Conservation (phyloP, 352 stramenopile genomes). For the Elongisporangium anandrum region DNA sequence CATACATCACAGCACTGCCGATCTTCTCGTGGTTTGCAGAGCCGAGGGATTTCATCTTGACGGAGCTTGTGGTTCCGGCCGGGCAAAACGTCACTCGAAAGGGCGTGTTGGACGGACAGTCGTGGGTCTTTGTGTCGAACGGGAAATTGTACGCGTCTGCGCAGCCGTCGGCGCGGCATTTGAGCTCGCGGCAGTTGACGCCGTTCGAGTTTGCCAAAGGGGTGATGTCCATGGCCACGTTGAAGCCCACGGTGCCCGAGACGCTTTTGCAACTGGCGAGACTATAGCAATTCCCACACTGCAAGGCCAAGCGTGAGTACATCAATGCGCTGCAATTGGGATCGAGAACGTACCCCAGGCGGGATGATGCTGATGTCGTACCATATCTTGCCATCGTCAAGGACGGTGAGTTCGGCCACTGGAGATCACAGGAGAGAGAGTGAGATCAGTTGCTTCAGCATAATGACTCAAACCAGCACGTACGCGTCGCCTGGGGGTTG, state of each 20-base stretch:
- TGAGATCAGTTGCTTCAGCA: conserved; percentile 1
- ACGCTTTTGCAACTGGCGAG: conserved; percentile 31
- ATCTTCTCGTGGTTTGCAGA: conserved; percentile 5
- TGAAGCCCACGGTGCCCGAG: conserved; percentile 43
- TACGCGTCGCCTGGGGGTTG: conserved; percentile 32
- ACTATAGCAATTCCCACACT: conserved; percentile 21
- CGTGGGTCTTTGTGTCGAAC: conserved; percentile 66
- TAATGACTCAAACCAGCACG: conserved; percentile 2
- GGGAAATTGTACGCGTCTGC: conserved; percentile 60
- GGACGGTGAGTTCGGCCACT: conserved; percentile 21
- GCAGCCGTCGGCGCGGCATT: conserved; percentile 32
- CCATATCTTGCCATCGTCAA: conserved; percentile 22
- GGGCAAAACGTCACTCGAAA: conserved; percentile 62
- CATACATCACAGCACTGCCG: conserved; percentile 15
- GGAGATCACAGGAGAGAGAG: conserved; percentile 7
- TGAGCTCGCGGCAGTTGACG: conserved; percentile 27
- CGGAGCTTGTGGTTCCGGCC: conserved; percentile 1
- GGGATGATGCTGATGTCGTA: conserved; percentile 67
- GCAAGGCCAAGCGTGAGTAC: neutral
- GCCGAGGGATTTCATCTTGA: neutral
- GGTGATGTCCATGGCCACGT: conserved; percentile 41
- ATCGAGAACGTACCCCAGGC: conserved; percentile 7
- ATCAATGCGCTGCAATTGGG: neutral
- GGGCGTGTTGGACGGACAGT: conserved; percentile 27
- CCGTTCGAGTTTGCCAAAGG: conserved; percentile 21